Percentiles rank a stretch among this genome's conserved stretches.
phyloP scores from a whole-genome alignment of 805 yeast genomes.

The Naumovozyma baii region DNA sequence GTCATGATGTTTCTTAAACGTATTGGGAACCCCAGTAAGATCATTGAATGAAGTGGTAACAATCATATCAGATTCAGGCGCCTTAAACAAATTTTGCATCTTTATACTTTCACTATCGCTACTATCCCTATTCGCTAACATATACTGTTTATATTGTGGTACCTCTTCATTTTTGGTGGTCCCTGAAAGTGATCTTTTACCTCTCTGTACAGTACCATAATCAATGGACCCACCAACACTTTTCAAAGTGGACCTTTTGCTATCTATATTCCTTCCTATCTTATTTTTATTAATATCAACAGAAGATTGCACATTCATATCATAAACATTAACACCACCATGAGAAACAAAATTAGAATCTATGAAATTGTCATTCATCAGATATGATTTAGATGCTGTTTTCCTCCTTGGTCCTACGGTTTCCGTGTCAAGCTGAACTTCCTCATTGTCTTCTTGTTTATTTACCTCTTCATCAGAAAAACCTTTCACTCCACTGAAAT shows the following conservation, averaged over 20 bases:
- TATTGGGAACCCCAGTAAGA: slow-evolving; percentile 23
- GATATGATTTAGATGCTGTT: not conserved
- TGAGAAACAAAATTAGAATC: not conserved
- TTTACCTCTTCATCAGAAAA: not conserved
- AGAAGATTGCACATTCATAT: not conserved
- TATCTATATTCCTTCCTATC: not conserved
- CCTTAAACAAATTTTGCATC: slow-evolving; percentile 1
- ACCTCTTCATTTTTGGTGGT: slow-evolving; percentile 9
- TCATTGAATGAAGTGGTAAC: slow-evolving; percentile 23
- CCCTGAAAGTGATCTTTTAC: not conserved
- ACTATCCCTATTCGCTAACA: slow-evolving; percentile 4
- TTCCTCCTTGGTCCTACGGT: not conserved
- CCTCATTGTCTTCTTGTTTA: too few species aligned
- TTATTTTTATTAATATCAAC: not conserved
- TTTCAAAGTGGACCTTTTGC: not conserved
- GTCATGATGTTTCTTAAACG: slow-evolving; percentile 15
- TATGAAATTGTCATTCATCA: not conserved
- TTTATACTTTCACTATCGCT: not conserved
- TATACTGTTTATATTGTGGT: slow-evolving; percentile 22
- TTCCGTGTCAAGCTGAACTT: too few species aligned
- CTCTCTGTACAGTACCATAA: slow-evolving; percentile 18
- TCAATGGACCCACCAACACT: not conserved
- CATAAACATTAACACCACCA: not conserved
- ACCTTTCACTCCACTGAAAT: not conserved
- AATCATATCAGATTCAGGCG: slow-evolving; percentile 14